phyloP scores from a whole-genome alignment of 139 green algal genomes.

The Tetradesmus obliquus region DNA sequence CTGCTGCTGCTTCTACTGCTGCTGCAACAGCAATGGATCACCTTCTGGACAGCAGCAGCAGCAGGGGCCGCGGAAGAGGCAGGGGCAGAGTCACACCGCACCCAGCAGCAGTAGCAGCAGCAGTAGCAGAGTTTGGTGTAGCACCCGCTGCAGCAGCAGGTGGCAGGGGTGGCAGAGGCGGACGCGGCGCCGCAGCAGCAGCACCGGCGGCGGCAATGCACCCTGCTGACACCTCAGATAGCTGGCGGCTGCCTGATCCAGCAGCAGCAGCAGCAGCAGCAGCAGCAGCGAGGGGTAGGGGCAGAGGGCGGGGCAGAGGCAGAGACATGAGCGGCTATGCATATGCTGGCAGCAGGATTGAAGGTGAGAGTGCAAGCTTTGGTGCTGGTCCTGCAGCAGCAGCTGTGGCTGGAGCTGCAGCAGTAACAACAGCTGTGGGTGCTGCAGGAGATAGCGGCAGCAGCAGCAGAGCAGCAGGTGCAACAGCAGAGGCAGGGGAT shows the following conservation, averaged over 20 bases:
- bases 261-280: not conserved
- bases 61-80: not conserved
- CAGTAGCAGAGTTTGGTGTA: not conserved
- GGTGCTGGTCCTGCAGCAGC: not conserved
- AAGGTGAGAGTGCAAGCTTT: not conserved
- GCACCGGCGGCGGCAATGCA: not conserved
- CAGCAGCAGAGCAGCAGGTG: not conserved
- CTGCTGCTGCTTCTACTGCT: not conserved
- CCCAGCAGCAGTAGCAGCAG: slow-evolving; percentile 9
- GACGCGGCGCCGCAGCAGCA: slow-evolving; percentile 11
- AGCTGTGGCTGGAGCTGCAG: not conserved
- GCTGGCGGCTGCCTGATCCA: not conserved
- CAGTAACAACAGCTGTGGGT: not conserved
- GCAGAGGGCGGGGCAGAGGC: not conserved
- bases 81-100: not conserved
- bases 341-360: not conserved
- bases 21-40: not conserved
- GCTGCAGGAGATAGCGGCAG: not conserved
- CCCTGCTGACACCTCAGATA: not conserved
- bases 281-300: not conserved
- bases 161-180: not conserved
- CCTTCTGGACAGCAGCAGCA: not conserved
- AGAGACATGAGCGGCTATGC: not conserved
- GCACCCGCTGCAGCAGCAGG: slow-evolving; percentile 12
- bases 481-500: slow-evolving; percentile 8